Percentiles rank a stretch among this genome's conserved stretches.
phyloP scores from a whole-genome alignment of 345 rosid species.

The Jatropha curcas region DNA sequence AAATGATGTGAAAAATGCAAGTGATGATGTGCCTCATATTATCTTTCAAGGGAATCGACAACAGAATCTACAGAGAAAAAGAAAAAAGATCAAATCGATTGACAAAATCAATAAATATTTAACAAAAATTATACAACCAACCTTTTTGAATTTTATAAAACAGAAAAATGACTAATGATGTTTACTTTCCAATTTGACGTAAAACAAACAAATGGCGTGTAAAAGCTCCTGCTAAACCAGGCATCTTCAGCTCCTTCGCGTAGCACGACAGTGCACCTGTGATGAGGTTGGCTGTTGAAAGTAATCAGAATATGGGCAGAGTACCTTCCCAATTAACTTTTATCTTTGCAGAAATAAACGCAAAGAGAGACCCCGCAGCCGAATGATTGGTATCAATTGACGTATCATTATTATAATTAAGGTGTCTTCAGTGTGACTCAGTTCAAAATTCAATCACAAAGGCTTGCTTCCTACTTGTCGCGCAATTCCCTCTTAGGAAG shows the following conservation, averaged over 20 bases:
- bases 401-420: not conserved
- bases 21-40: not conserved
- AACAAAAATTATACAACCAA: not conserved
- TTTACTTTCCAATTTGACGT: not conserved
- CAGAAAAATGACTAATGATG: not conserved
- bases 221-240: not conserved
- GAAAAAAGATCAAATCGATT: not conserved
- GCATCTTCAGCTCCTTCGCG: not conserved
- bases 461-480: constrained; percentile 46
- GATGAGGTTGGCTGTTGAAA: not conserved
- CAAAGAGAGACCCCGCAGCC: constrained; percentile 1
- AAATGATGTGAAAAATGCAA: not conserved
- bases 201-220: not conserved
- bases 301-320: not conserved
- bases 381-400: constrained; percentile 8
- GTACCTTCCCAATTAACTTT: not conserved
- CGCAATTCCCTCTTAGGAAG: constrained; percentile 79
- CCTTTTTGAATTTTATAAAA: not conserved
- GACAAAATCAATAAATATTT: not conserved
- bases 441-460: not conserved
- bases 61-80: not conserved
- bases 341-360: not conserved
- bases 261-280: not conserved
- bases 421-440: not conserved
- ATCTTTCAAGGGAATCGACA: not conserved